phyloP scores from a whole-genome alignment of 176 grass and related monocot species.

The Aegilops tauschii region DNA sequence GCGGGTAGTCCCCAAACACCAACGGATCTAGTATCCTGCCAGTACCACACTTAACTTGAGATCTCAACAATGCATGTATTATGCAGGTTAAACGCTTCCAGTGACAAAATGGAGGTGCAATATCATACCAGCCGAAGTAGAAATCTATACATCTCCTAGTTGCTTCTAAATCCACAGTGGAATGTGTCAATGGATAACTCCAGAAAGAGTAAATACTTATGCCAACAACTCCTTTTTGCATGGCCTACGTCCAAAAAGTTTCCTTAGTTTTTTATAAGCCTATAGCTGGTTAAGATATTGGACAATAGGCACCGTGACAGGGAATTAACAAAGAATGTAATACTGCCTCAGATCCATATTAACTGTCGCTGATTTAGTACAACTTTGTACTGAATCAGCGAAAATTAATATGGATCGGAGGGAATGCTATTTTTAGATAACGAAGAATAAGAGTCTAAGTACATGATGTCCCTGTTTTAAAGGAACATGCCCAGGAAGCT shows the following conservation, averaged over 20 bases:
- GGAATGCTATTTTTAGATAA: no score
- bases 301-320: neutral
- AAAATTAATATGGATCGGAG: no score
- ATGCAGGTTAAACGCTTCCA: neutral
- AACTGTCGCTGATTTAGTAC: no score
- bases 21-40: slow-evolving; percentile 53
- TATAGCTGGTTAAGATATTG: slow-evolving; percentile 34
- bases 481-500: neutral
- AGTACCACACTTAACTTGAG: neutral
- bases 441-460: neutral
- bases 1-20: slow-evolving; percentile 48
- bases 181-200: slow-evolving; percentile 58
- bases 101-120: neutral
- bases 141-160: slow-evolving; percentile 39
- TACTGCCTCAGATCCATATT: no score
- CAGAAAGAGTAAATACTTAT: slow-evolving; percentile 46
- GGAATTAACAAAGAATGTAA: neutral
- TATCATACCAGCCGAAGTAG: slow-evolving; percentile 48
- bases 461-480: neutral
- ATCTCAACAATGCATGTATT: neutral
- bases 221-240: slow-evolving; percentile 50
- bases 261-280: neutral
- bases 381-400: no score
- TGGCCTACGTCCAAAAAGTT: slow-evolving; percentile 7
- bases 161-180: slow-evolving; percentile 39